phyloP scores from a whole-genome alignment of 345 rosid species.

The Pugionium dolabratum region DNA sequence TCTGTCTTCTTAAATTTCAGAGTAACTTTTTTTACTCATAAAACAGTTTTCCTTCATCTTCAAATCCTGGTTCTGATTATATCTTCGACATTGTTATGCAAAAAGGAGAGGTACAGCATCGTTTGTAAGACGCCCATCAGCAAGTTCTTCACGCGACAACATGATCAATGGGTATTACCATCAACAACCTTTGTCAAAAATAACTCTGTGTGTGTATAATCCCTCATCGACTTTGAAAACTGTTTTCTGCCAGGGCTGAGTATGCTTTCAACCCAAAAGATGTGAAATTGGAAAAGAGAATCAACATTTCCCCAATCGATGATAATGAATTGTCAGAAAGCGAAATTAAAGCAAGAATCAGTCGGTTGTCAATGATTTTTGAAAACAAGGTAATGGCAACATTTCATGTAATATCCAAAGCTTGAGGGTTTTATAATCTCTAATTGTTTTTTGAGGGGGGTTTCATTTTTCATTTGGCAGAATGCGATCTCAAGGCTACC shows the following conservation, averaged over 20 bases:
- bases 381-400: conserved; percentile 61
- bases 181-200: conserved; percentile 11
- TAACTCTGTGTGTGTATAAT: neutral
- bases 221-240: conserved; percentile 14
- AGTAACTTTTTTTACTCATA: conserved; percentile 41
- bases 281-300: conserved; percentile 49
- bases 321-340: conserved; percentile 61
- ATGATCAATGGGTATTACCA: conserved; percentile 61
- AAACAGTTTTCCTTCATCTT: neutral
- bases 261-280: conserved; percentile 91
- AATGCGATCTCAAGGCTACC: conserved; percentile 64
- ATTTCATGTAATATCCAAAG: neutral
- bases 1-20: conserved; percentile 16
- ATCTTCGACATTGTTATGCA: neutral
- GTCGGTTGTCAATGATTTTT: conserved; percentile 52
- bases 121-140: conserved; percentile 45
- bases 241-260: conserved; percentile 55
- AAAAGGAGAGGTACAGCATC: conserved; percentile 50
- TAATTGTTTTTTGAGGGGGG: conserved; percentile 1
- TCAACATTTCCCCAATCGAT: conserved; percentile 50
- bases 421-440: conserved; percentile 1
- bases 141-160: conserved; percentile 48
- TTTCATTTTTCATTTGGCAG: conserved; percentile 44
- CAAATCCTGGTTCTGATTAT: conserved; percentile 16
- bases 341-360: conserved; percentile 67